Percentiles rank a stretch among this genome's conserved stretches.
phyloP scores from a whole-genome alignment of 345 rosid genomes.

The Bruguiera parviflora region DNA sequence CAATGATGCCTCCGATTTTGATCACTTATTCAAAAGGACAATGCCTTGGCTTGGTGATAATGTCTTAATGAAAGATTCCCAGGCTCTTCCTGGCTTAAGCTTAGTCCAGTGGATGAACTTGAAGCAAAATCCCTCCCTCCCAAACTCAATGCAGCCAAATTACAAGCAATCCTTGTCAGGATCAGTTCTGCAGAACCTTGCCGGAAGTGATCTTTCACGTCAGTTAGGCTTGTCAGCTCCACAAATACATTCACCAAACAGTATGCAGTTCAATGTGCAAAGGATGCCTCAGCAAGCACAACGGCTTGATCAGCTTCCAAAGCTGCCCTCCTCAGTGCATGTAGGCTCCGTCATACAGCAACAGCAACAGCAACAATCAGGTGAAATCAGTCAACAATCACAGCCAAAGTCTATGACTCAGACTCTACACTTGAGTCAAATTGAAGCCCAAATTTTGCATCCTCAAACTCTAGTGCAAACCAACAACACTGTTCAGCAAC shows the following conservation, averaged over 20 bases:
- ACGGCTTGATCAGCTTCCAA: conserved; percentile 44
- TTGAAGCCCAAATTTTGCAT: conserved; percentile 48
- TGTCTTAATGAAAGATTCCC: conserved; percentile 65
- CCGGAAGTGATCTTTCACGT: conserved; percentile 46
- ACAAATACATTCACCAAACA: conserved; percentile 43
- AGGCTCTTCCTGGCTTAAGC: conserved; percentile 61
- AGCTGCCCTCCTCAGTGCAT: conserved; percentile 37
- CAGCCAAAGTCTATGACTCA: conserved; percentile 46
- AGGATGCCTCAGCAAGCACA: conserved; percentile 47
- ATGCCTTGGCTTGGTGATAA: conserved; percentile 94
- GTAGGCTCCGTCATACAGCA: conserved; percentile 32
- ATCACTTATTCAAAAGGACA: conserved; percentile 70
- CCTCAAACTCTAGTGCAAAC: conserved; percentile 43
- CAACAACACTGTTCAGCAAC: conserved; percentile 39
- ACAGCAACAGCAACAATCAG: conserved; percentile 38
- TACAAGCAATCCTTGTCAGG: conserved; percentile 44
- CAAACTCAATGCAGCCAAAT: conserved; percentile 49
- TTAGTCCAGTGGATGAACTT: conserved; percentile 91
- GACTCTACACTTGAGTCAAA: conserved; percentile 38
- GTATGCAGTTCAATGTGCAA: conserved; percentile 37
- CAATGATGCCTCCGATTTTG: conserved; percentile 67
- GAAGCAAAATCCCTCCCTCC: conserved; percentile 63
- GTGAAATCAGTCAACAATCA: conserved; percentile 44
- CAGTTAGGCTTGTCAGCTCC: conserved; percentile 46
- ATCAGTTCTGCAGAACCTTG: conserved; percentile 42